Evolutionary conservation across 1,139 yeast genomes (phyloP).

Genomic region (Zhuliangozyma blackwelliae): DNA sequence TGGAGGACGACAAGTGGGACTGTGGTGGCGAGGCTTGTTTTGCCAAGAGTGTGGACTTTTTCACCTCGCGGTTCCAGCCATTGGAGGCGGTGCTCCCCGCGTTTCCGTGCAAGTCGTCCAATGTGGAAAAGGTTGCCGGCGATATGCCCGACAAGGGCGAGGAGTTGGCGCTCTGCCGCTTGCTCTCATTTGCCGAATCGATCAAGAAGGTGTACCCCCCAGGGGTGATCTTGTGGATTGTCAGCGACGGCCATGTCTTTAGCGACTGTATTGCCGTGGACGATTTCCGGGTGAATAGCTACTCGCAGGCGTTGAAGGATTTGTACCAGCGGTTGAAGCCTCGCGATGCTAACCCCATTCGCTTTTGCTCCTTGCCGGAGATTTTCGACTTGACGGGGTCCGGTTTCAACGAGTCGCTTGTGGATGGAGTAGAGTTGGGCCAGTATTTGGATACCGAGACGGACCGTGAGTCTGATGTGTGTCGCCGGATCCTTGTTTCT

Average conservation of each 20-base stretch:
- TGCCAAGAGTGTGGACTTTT: conserved; percentile 38
- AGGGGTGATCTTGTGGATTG: conserved; percentile 53
- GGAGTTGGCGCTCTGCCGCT: conserved; percentile 30
- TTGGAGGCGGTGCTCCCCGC: conserved; percentile 61
- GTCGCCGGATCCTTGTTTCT: conserved; percentile 33
- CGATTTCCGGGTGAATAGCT: conserved; percentile 48
- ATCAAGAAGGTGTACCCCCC: conserved; percentile 47
- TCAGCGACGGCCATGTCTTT: conserved; percentile 64
- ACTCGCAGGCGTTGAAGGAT: conserved; percentile 39
- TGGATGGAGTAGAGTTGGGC: conserved; percentile 21
- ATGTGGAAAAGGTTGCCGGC: conserved; percentile 49
- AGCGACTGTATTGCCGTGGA: conserved; percentile 57
- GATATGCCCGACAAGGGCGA: conserved; percentile 48
- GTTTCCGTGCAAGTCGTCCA: conserved; percentile 61
- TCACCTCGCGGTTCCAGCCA: conserved; percentile 41
- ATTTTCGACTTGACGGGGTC: conserved; percentile 24
- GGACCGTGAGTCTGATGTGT: conserved; percentile 31
- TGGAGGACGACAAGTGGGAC: conserved; percentile 47
- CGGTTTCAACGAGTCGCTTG: conserved; percentile 13
- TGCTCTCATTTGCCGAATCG: conserved; percentile 26
- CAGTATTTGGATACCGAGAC: conserved; percentile 34
- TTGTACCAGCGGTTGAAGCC: conserved; percentile 31
- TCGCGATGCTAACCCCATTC: conserved; percentile 19
- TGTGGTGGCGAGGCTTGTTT: conserved; percentile 41
- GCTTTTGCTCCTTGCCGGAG: conserved; percentile 34